Evolutionary conservation across 306 rosid species (phyloP).

Genomic region (Dalbergia oliveri): DNA sequence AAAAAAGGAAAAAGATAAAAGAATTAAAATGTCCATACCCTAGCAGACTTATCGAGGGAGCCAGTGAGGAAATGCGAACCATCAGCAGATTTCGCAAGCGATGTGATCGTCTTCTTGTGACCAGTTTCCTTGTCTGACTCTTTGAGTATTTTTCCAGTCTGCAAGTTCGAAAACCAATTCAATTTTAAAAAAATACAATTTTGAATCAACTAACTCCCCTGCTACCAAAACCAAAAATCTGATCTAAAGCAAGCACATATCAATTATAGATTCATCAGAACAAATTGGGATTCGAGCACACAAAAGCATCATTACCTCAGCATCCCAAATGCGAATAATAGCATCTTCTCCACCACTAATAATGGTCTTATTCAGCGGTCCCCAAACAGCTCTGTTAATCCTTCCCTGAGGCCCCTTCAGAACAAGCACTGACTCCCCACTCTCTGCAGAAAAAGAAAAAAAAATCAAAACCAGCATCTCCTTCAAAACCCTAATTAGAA

Average conservation of each 20-base stretch:
- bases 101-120: constrained; percentile 78
- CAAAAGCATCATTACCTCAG: constrained; percentile 62
- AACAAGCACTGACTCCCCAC: constrained; percentile 71
- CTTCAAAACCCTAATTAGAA: neutral
- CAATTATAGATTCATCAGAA: neutral
- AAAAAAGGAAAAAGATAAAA: neutral
- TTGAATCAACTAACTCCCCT: neutral
- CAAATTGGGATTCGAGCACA: neutral
- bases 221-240: neutral
- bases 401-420: constrained; percentile 93
- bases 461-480: neutral
- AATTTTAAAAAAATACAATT: neutral
- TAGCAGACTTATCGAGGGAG: constrained; percentile 90
- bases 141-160: constrained; percentile 83
- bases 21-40: constrained; percentile 50
- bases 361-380: constrained; percentile 81
- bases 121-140: constrained; percentile 84
- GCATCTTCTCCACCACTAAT: constrained; percentile 95
- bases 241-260: neutral
- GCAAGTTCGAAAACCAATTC: constrained; percentile 7
- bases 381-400: constrained; percentile 96
- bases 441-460: constrained; percentile 56
- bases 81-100: constrained; percentile 75
- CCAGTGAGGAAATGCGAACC: constrained; percentile 92
- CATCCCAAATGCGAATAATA: constrained; percentile 85